Evolutionary conservation across 2,329 filamentous ascomycete genomes (phyloP).

Genomic region (Tolypocladium album): DNA sequence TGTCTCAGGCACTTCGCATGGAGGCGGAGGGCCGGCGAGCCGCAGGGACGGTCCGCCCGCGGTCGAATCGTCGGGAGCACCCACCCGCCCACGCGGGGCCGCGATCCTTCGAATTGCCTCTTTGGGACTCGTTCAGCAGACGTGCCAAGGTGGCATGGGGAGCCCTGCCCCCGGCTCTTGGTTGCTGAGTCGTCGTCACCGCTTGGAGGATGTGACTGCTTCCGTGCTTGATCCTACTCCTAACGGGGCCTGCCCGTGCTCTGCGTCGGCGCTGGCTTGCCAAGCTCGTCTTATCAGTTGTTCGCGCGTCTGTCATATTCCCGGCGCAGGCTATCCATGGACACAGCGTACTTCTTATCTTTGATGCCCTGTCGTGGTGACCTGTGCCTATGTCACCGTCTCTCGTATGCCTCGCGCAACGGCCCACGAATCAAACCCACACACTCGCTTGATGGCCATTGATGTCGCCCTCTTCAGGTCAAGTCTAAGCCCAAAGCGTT

Average conservation of each 20-base stretch:
- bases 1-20: constrained; percentile 6
- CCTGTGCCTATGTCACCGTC: not conserved
- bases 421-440: not conserved
- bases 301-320: not conserved
- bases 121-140: not conserved
- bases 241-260: not conserved
- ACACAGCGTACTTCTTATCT: not conserved
- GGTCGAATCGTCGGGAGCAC: not conserved
- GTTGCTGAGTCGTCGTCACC: not conserved
- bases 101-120: not conserved
- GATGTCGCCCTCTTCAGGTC: not conserved
- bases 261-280: not conserved
- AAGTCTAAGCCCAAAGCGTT: not conserved
- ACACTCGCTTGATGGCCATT: not conserved
- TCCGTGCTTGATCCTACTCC: not conserved
- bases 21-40: not conserved
- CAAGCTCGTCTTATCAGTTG: not conserved
- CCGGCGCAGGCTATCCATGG: not conserved
- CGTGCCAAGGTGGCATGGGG: not conserved
- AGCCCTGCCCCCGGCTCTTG: not conserved
- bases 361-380: not conserved
- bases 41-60: constrained; percentile 2
- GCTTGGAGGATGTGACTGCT: not conserved
- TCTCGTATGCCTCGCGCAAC: not conserved
- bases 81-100: not conserved